Percentiles rank a stretch among this genome's conserved stretches.
Evolutionary conservation across 2,329 filamentous ascomycete species (phyloP).

Genomic region (Alternaria viburni): DNA sequence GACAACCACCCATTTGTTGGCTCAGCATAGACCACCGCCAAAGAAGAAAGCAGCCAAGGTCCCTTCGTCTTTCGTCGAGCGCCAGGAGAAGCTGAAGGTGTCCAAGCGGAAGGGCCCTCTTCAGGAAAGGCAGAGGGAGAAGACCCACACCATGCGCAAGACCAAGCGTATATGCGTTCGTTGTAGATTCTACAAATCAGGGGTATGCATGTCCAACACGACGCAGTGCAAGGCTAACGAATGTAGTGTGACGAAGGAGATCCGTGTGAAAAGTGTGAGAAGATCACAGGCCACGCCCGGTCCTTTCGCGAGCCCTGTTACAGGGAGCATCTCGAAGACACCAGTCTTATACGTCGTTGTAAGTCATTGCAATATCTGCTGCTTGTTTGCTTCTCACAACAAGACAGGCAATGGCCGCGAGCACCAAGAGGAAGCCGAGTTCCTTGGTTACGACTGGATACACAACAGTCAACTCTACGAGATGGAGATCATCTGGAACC

Average conservation of each 20-base stretch:
- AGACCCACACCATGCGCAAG: conserved; percentile 46
- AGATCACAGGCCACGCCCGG: conserved; percentile 38
- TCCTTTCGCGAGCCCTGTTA: conserved; percentile 42
- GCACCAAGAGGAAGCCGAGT: conserved; percentile 43
- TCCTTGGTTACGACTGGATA: conserved; percentile 39
- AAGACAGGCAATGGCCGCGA: conserved; percentile 44
- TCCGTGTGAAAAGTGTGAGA: conserved; percentile 41
- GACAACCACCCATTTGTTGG: conserved; percentile 4
- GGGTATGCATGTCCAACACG: conserved; percentile 23
- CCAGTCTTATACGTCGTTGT: conserved; percentile 42
- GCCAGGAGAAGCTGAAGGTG: conserved; percentile 42
- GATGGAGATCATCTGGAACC: conserved; percentile 46
- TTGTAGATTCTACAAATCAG: conserved; percentile 45
- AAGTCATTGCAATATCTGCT: conserved; percentile 2
- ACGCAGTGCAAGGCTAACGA: conserved; percentile 3
- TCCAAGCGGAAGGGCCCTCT: conserved; percentile 41
- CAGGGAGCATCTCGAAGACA: conserved; percentile 41
- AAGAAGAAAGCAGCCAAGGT: conserved; percentile 39
- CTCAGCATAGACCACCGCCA: conserved; percentile 17
- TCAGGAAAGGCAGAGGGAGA: conserved; percentile 33
- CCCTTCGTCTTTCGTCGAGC: conserved; percentile 42
- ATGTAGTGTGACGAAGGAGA: conserved; percentile 41
- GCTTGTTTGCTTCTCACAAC: conserved; percentile 9
- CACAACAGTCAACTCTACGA: conserved; percentile 29
- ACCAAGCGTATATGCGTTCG: conserved; percentile 40